Conservation (phyloP, 768 basidiomycete genomes). For the Auricularia cornea region DNA sequence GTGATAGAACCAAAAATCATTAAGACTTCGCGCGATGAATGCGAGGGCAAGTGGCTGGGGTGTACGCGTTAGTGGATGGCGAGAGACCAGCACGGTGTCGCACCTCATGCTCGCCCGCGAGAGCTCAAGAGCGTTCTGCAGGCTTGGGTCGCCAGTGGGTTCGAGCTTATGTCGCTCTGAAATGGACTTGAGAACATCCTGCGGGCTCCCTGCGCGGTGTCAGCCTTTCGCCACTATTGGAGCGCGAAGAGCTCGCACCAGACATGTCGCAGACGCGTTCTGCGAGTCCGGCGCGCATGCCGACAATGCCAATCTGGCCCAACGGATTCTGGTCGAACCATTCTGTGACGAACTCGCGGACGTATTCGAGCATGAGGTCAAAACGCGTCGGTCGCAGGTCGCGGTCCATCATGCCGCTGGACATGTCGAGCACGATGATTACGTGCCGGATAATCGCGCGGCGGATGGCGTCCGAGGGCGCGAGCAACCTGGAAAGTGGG, state of each 20-base stretch:
- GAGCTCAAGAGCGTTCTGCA: slow-evolving; percentile 98
- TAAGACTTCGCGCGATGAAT: slow-evolving; percentile 92
- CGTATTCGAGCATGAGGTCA: slow-evolving; percentile 82
- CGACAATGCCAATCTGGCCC: slow-evolving; percentile 92
- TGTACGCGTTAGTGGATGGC: not conserved
- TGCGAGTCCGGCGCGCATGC: slow-evolving; percentile 84
- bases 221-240: not conserved
- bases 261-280: slow-evolving; percentile 91
- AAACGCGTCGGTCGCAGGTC: slow-evolving; percentile 95
- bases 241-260: slow-evolving; percentile 40
- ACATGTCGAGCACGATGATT: slow-evolving; percentile 86
- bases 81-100: slow-evolving; percentile 2
- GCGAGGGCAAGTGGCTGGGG: slow-evolving; percentile 87
- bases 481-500: slow-evolving; percentile 47
- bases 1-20: slow-evolving; percentile 93
- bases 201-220: slow-evolving; percentile 69
- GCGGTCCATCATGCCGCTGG: slow-evolving; percentile 85
- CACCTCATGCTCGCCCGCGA: slow-evolving; percentile 90
- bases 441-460: slow-evolving; percentile 95
- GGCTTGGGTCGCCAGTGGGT: slow-evolving; percentile 84
- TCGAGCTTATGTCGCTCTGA: slow-evolving; percentile 82
- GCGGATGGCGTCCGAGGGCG: slow-evolving; percentile 79
- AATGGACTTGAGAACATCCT: slow-evolving; percentile 85
- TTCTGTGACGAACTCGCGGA: slow-evolving; percentile 84
- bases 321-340: slow-evolving; percentile 99